These are phyloP conservation scores for Trichoderma arundinaceum DNA, from an alignment of 2,329 filamentous ascomycete species.

Conservation along the genomic window DNA sequence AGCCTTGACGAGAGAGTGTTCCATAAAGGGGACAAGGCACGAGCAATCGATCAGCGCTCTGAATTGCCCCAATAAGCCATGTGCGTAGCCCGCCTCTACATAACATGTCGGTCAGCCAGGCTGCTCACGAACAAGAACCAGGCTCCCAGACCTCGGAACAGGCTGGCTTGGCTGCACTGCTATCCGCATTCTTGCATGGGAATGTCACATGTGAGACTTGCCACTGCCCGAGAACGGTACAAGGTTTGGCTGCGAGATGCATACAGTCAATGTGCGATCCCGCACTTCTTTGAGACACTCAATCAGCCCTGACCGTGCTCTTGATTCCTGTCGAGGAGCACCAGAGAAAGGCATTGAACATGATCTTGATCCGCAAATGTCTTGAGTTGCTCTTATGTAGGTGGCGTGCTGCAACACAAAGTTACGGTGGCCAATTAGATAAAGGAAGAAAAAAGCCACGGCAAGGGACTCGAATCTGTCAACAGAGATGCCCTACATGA, in stretches of 20 bases:
- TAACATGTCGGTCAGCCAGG: neutral
- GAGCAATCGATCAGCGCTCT: neutral
- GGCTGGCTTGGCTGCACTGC: neutral
- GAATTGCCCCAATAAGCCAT: neutral
- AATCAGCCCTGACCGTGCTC: neutral
- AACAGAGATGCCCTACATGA: neutral
- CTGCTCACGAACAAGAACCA: neutral
- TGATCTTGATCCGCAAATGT: neutral
- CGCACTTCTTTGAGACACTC: slow-evolving; percentile 20
- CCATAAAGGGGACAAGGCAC: neutral
- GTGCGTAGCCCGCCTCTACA: neutral
- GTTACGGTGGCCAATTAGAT: slow-evolving; percentile 11
- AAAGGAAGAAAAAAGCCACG: neutral
- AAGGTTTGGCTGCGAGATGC: neutral
- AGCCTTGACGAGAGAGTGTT: neutral
- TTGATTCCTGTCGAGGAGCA: neutral
- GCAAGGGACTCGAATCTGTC: neutral
- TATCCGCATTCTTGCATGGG: too few species aligned
- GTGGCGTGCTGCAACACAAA: neutral
- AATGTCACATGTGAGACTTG: neutral
- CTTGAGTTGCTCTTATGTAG: neutral
- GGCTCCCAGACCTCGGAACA: neutral
- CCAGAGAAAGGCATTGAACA: neutral
- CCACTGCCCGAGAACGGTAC: neutral
- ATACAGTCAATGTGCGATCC: slow-evolving; percentile 13